Evolutionary conservation across 2,329 filamentous ascomycete genomes (phyloP).

Genomic region (Ustilaginoidea virens): DNA sequence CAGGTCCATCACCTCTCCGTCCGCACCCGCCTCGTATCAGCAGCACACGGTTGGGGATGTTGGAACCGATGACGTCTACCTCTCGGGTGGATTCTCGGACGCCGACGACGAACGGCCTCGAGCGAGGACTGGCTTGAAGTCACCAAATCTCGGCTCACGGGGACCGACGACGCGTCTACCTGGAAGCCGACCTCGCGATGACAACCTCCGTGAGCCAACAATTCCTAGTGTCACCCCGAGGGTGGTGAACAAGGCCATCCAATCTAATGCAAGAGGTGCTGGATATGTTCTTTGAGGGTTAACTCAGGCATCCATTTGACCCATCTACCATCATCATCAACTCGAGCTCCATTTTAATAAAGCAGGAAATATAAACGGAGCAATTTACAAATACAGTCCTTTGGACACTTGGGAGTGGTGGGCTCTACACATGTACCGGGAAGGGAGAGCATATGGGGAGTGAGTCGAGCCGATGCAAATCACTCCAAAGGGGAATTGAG

Average conservation of each 20-base stretch:
- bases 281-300: constrained; percentile 18
- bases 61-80: constrained; percentile 61
- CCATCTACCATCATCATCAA: too few relatives aligned
- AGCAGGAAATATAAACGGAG: too few relatives aligned
- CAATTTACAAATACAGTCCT: too few relatives aligned
- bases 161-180: constrained; percentile 19
- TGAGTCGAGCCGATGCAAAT: too few relatives aligned
- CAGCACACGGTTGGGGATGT: constrained; percentile 40
- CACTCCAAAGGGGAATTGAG: too few relatives aligned
- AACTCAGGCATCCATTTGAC: too few relatives aligned
- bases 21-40: constrained; percentile 39
- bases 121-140: constrained; percentile 45
- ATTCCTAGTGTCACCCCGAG: constrained; percentile 26
- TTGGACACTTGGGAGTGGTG: too few relatives aligned
- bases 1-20: constrained; percentile 74
- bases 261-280: constrained; percentile 17
- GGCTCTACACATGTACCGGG: too few relatives aligned
- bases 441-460: too few relatives aligned
- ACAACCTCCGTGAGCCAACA: constrained; percentile 16
- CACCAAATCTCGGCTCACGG: constrained; percentile 39
- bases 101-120: constrained; percentile 44
- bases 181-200: constrained; percentile 19
- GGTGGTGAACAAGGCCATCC: constrained; percentile 18
- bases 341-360: too few relatives aligned
- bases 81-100: constrained; percentile 66